Evolutionary conservation across 371 early-diverging fungal genomes (phyloP).

Genomic region (Mortierella sp.): DNA sequence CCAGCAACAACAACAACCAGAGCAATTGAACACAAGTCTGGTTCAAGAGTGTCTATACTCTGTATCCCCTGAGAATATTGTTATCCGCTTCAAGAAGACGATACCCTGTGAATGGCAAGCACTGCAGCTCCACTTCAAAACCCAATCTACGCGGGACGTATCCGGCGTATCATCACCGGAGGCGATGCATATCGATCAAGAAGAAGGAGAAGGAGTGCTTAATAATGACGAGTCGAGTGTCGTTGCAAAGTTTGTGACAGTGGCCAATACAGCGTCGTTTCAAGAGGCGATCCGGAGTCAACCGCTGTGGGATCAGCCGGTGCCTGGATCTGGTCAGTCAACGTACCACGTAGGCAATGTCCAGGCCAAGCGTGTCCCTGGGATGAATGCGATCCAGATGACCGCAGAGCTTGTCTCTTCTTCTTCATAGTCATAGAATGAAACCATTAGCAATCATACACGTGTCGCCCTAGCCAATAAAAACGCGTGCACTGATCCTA

Average conservation of each 20-base stretch:
- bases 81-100: constrained; percentile 26
- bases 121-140: constrained; percentile 11
- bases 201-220: not conserved
- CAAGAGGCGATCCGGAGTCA: constrained; percentile 19
- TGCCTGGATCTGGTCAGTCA: not conserved
- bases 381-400: constrained; percentile 37
- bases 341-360: constrained; percentile 19
- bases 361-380: constrained; percentile 35
- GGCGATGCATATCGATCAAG: not conserved
- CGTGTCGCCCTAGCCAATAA: not conserved
- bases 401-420: constrained; percentile 28
- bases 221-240: not conserved
- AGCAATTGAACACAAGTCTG: not conserved
- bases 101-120: constrained; percentile 37
- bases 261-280: constrained; percentile 4
- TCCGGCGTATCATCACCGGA: no score
- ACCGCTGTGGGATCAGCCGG: constrained; percentile 15
- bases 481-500: no score
- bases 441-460: not conserved
- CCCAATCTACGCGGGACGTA: not conserved
- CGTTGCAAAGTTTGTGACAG: constrained; percentile 29
- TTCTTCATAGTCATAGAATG: not conserved
- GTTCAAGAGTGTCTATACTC: constrained; percentile 21
- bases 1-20: not conserved
- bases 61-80: constrained; percentile 24